Conservation (phyloP, 164 flowering plant species). For the Kalanchoe fedtschenkoi region DNA sequence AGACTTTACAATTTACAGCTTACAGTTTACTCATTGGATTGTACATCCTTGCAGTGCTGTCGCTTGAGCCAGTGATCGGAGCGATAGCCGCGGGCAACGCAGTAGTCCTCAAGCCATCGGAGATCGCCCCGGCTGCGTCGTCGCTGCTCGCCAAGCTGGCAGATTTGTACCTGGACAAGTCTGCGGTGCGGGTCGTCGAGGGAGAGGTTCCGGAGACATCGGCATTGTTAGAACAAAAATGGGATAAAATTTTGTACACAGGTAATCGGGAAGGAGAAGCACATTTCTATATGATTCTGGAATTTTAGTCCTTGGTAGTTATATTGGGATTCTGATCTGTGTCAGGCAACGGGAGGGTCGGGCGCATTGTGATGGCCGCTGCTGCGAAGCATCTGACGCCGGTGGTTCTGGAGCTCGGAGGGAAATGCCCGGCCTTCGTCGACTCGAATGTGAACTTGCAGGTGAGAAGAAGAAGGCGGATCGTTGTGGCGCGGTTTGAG, state of each 20-base stretch:
- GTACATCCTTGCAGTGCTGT: constrained; percentile 59
- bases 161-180: constrained; percentile 47
- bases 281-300: neutral
- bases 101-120: constrained; percentile 86
- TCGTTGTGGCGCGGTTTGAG: neutral
- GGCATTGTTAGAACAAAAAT: constrained; percentile 70
- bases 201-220: constrained; percentile 68
- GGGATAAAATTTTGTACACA: constrained; percentile 95
- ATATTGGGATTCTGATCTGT: too few species aligned
- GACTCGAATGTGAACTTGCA: constrained; percentile 54
- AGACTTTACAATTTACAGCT: too few species aligned
- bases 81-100: constrained; percentile 91
- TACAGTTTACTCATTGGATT: too few species aligned
- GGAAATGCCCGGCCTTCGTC: constrained; percentile 82
- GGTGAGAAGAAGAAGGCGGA: constrained; percentile 22
- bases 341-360: constrained; percentile 70
- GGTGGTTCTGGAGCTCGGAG: constrained; percentile 89
- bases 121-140: constrained; percentile 73
- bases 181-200: constrained; percentile 72
- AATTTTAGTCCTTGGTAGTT: neutral
- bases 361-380: constrained; percentile 74
- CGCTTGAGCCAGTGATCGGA: constrained; percentile 82
- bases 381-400: constrained; percentile 98
- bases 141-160: constrained; percentile 45
- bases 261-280: constrained; percentile 22